These are phyloP conservation scores for Strigomonas culicis DNA, from an alignment of 208 protist genomes.

Conservation along the genomic window DNA sequence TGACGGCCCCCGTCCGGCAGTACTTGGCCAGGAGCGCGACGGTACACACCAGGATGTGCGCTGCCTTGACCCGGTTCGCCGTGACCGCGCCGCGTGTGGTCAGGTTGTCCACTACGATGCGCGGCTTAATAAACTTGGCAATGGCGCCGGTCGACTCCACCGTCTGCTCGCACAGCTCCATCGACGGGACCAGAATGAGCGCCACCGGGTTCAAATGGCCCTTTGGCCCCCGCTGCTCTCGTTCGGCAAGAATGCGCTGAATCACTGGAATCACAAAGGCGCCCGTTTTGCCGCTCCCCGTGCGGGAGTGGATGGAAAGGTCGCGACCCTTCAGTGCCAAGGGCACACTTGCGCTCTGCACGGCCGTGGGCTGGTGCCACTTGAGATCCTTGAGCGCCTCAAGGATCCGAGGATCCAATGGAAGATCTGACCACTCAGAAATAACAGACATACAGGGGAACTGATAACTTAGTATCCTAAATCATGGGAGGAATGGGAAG, in stretches of 20 bases:
- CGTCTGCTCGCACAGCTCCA: constrained; percentile 96
- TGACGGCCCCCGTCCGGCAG: constrained; percentile 50
- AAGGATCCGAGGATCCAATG: constrained; percentile 72
- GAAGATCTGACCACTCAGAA: constrained; percentile 69
- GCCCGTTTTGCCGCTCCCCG: constrained; percentile 87
- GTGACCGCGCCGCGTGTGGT: constrained; percentile 52
- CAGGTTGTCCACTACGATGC: constrained; percentile 83
- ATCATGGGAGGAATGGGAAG: background rate
- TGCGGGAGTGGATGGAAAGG: constrained; percentile 84
- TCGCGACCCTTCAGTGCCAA: constrained; percentile 90
- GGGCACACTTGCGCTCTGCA: constrained; percentile 94
- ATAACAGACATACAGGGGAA: background rate
- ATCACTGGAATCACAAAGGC: constrained; percentile 88
- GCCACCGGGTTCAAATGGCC: constrained; percentile 57
- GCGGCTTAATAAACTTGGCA: constrained; percentile 76
- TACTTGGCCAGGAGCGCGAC: constrained; percentile 76
- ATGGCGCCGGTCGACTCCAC: constrained; percentile 65
- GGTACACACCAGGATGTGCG: constrained; percentile 83
- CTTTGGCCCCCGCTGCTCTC: constrained; percentile 39
- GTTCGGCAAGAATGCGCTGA: constrained; percentile 80
- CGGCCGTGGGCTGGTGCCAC: constrained; percentile 88
- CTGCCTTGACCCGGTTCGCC: constrained; percentile 50
- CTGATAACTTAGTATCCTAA: background rate
- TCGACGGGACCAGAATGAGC: constrained; percentile 94
- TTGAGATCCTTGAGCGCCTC: constrained; percentile 78